phyloP scores from a whole-genome alignment of 805 yeast genomes.

The Blastobotrys parvus region DNA sequence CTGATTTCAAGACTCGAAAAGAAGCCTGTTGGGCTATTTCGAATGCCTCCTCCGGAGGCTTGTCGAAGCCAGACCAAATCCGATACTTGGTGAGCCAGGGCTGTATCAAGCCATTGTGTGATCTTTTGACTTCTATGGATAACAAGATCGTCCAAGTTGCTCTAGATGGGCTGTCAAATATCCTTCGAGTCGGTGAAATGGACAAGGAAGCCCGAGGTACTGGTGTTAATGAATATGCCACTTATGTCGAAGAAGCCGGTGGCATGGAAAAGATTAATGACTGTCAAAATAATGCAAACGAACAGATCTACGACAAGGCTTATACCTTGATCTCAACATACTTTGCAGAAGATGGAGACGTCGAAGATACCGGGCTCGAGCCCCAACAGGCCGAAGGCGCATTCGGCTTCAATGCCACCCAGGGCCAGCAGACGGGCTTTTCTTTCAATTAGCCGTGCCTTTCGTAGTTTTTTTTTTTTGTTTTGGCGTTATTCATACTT shows the following conservation, averaged over 20 bases:
- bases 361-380: constrained; percentile 53
- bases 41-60: constrained; percentile 94
- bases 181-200: constrained; percentile 87
- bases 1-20: constrained; percentile 92
- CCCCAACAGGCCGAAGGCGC: constrained; percentile 76
- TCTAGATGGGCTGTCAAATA: constrained; percentile 89
- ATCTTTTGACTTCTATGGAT: constrained; percentile 79
- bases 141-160: constrained; percentile 90
- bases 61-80: constrained; percentile 85
- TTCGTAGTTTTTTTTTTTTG: neutral
- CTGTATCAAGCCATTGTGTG: constrained; percentile 95
- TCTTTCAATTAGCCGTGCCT: neutral
- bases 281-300: constrained; percentile 86
- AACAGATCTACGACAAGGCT: constrained; percentile 87
- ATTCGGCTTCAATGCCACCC: constrained; percentile 57
- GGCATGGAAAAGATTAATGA: constrained; percentile 95
- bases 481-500: neutral
- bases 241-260: constrained; percentile 94
- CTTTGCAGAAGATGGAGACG: constrained; percentile 74
- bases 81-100: constrained; percentile 90
- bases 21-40: constrained; percentile 99
- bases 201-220: constrained; percentile 73
- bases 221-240: constrained; percentile 74
- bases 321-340: constrained; percentile 83
- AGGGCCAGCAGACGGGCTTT: constrained; percentile 5